These are phyloP conservation scores for Hanseniaspora sp. DNA, from an alignment of 1,139 yeast species.

Conservation along the genomic window DNA sequence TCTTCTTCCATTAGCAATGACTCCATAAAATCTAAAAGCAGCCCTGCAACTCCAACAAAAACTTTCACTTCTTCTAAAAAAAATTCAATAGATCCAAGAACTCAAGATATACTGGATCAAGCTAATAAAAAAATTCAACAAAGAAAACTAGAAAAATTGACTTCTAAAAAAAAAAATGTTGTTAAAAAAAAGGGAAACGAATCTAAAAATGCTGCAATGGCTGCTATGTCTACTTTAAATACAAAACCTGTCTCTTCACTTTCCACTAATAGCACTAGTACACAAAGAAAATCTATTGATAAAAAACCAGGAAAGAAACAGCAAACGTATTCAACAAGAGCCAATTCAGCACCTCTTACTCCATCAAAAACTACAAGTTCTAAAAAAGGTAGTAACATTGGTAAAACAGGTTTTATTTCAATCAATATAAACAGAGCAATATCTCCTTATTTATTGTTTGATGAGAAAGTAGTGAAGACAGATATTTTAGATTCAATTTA, in stretches of 20 bases:
- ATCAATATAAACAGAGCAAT: neutral
- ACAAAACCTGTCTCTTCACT: neutral
- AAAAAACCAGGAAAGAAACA: neutral
- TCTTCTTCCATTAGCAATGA: constrained; percentile 3
- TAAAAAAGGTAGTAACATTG: neutral
- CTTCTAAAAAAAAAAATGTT: neutral
- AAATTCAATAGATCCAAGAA: constrained; percentile 24
- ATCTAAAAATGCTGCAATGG: constrained; percentile 16
- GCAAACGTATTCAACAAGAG: neutral
- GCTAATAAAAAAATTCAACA: constrained; percentile 23
- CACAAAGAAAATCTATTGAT: neutral
- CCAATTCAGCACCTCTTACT: neutral
- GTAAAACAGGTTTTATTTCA: neutral
- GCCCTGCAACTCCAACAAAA: neutral
- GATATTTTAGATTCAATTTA: constrained; percentile 41
- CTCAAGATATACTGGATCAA: constrained; percentile 26
- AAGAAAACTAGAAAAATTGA: constrained; percentile 20
- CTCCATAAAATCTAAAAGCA: neutral
- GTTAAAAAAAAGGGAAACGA: neutral
- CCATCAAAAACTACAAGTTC: neutral
- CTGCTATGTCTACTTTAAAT: constrained; percentile 13
- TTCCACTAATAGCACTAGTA: neutral
- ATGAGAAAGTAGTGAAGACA: constrained; percentile 60
- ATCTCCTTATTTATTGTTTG: constrained; percentile 22
- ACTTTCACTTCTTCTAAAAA: neutral